phyloP scores from a whole-genome alignment of 805 yeast species.

The Spathaspora arborariae region DNA sequence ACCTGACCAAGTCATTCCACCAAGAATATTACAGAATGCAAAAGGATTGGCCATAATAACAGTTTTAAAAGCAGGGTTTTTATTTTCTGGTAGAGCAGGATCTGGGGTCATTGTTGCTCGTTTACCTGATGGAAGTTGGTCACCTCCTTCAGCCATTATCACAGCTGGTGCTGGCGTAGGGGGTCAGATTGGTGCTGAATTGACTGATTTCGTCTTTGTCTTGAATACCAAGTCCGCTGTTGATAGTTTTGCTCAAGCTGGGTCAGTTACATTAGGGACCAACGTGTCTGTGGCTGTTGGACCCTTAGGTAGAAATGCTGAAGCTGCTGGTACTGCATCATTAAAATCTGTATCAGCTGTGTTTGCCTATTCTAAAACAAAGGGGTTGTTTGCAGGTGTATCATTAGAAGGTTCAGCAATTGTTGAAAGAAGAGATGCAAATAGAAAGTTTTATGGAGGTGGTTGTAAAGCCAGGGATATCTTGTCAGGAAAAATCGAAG shows the following conservation, averaged over 20 bases:
- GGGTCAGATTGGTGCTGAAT: slow-evolving; percentile 94
- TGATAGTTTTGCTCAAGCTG: slow-evolving; percentile 87
- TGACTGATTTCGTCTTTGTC: slow-evolving; percentile 94
- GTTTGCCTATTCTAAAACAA: slow-evolving; percentile 90
- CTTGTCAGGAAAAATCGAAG: slow-evolving; percentile 80
- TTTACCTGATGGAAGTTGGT: slow-evolving; percentile 93
- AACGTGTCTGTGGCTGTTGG: slow-evolving; percentile 96
- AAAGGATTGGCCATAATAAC: slow-evolving; percentile 90
- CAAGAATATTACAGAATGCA: slow-evolving; percentile 79
- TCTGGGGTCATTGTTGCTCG: slow-evolving; percentile 94
- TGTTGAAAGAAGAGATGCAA: slow-evolving; percentile 96
- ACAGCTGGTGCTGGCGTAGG: slow-evolving; percentile 99
- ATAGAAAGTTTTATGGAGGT: slow-evolving; percentile 88
- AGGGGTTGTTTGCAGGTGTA: slow-evolving; percentile 96
- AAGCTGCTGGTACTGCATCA: slow-evolving; percentile 94
- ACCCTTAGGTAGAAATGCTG: slow-evolving; percentile 95
- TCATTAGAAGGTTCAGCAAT: slow-evolving; percentile 95
- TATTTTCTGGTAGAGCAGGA: slow-evolving; percentile 96
- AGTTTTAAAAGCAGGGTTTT: slow-evolving; percentile 94
- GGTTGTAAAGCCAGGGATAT: slow-evolving; percentile 85
- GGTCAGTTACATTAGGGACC: slow-evolving; percentile 93
- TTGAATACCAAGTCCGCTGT: slow-evolving; percentile 86
- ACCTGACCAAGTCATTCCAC: slow-evolving; percentile 86
- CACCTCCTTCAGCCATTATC: slow-evolving; percentile 92
- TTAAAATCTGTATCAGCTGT: slow-evolving; percentile 83